Conservation (phyloP, 225 moss, liverwort and hornwort genomes). For the Sphagnum contortum region DNA sequence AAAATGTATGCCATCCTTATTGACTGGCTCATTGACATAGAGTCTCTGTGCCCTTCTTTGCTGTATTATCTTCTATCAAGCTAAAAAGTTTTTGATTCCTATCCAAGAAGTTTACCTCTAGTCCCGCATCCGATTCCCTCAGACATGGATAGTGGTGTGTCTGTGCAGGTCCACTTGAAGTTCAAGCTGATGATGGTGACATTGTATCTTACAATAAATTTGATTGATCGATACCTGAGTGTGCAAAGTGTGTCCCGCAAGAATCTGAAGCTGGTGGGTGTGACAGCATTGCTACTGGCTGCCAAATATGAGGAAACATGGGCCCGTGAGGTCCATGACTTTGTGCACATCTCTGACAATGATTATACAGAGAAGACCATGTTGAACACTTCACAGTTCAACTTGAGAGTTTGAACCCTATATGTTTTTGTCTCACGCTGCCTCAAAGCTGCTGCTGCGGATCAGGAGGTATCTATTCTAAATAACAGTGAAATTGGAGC, state of each 20-base stretch:
- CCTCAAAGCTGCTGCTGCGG: conserved; percentile 70
- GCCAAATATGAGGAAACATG: conserved; percentile 95
- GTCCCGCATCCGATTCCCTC: too few relatives aligned
- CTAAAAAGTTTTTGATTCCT: too few relatives aligned
- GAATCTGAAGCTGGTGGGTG: conserved; percentile 80
- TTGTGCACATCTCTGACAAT: conserved; percentile 88
- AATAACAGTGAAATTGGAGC: too few relatives aligned
- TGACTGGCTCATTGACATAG: conserved; percentile 96
- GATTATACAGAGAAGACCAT: conserved; percentile 84
- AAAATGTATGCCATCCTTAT: conserved; percentile 92
- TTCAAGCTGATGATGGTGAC: conserved; percentile 95
- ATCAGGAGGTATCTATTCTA: conserved; percentile 59
- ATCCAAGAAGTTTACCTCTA: too few relatives aligned
- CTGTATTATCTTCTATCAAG: too few relatives aligned
- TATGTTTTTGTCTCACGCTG: conserved; percentile 87
- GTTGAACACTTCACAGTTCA: conserved; percentile 83
- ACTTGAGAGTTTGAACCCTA: conserved; percentile 85
- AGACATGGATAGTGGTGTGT: not conserved
- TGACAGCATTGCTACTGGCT: conserved; percentile 92
- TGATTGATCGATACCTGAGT: conserved; percentile 79
- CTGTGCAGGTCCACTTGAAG: conserved; percentile 65
- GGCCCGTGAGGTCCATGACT: conserved; percentile 81
- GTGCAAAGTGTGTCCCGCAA: conserved; percentile 63
- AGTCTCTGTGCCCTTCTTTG: too few relatives aligned
- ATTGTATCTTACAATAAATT: conserved; percentile 70